phyloP scores from a whole-genome alignment of 495 filamentous ascomycete genomes.

The Aspergillus indologenus region DNA sequence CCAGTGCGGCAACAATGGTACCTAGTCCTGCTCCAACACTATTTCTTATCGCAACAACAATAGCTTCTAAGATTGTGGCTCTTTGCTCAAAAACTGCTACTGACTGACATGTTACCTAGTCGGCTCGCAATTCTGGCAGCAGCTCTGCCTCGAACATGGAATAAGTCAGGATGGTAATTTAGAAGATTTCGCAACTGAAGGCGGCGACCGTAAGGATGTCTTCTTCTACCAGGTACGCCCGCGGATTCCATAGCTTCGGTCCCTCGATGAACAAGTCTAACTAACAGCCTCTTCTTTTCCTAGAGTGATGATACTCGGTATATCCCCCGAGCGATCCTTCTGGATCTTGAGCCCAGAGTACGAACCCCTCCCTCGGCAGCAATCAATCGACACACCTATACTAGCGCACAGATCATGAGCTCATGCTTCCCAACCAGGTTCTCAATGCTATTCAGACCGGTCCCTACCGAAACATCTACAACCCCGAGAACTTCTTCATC shows the following conservation, averaged over 20 bases:
- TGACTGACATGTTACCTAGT: constrained; percentile 47
- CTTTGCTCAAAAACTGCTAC: not conserved
- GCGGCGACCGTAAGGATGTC: constrained; percentile 95
- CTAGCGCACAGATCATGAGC: constrained; percentile 8
- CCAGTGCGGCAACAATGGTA: constrained; percentile 99
- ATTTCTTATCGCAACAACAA: constrained; percentile 12
- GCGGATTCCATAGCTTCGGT: not conserved
- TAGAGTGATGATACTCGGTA: constrained; percentile 96
- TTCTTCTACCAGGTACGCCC: constrained; percentile 86
- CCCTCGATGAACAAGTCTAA: too few species aligned
- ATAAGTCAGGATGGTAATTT: constrained; percentile 97
- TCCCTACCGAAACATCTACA: constrained; percentile 96
- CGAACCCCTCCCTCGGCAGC: constrained; percentile 20
- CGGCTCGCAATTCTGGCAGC: constrained; percentile 94
- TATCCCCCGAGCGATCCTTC: constrained; percentile 91
- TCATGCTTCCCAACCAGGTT: constrained; percentile 50
- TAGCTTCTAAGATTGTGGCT: not conserved
- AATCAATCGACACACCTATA: not conserved
- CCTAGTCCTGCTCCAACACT: constrained; percentile 25
- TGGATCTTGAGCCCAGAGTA: constrained; percentile 91
- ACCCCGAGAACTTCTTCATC: constrained; percentile 97
- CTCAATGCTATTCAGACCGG: constrained; percentile 90
- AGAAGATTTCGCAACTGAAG: constrained; percentile 92
- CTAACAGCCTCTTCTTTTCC: too few species aligned
- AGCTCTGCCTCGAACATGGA: constrained; percentile 94